Evolutionary conservation across 2,329 filamentous ascomycete genomes (phyloP).

Genomic region (Phaeosphaeriaceae sp.): DNA sequence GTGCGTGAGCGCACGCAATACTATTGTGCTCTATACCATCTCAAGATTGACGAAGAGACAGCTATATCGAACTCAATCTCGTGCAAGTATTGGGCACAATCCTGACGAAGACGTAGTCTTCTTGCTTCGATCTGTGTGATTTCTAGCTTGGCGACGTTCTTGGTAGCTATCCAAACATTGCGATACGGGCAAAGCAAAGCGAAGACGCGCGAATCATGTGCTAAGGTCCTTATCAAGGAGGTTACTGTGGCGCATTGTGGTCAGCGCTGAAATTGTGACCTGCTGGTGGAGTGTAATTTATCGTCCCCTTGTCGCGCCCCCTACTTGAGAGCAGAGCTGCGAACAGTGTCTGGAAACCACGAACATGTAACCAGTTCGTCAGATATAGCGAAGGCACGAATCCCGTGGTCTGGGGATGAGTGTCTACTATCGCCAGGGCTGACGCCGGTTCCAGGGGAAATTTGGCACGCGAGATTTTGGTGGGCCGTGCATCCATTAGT

Average conservation of each 20-base stretch:
- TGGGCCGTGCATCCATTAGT: constrained; percentile 5
- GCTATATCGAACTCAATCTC: not conserved
- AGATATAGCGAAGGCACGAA: not conserved
- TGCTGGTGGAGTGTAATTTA: not conserved
- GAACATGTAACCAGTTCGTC: too few species aligned
- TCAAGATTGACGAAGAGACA: too few species aligned
- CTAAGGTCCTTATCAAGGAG: constrained; percentile 3
- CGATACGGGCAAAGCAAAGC: not conserved
- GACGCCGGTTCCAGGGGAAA: not conserved
- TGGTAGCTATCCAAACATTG: not conserved
- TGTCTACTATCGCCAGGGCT: constrained; percentile 5
- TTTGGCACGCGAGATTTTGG: constrained; percentile 5
- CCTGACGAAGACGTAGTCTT: not conserved
- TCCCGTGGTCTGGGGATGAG: not conserved
- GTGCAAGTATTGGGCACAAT: not conserved
- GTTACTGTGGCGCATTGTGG: constrained; percentile 3
- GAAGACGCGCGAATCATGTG: constrained; percentile 2
- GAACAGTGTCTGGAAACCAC: not conserved
- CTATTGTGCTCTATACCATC: too few species aligned
- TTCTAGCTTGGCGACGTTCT: not conserved
- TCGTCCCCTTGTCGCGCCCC: not conserved
- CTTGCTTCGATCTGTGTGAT: not conserved
- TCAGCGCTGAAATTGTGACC: constrained; percentile 3
- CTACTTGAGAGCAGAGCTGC: not conserved
- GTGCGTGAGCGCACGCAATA: too few species aligned